Evolutionary conservation across 208 protist species (phyloP).

Genomic region (Crithidia expoeki): DNA sequence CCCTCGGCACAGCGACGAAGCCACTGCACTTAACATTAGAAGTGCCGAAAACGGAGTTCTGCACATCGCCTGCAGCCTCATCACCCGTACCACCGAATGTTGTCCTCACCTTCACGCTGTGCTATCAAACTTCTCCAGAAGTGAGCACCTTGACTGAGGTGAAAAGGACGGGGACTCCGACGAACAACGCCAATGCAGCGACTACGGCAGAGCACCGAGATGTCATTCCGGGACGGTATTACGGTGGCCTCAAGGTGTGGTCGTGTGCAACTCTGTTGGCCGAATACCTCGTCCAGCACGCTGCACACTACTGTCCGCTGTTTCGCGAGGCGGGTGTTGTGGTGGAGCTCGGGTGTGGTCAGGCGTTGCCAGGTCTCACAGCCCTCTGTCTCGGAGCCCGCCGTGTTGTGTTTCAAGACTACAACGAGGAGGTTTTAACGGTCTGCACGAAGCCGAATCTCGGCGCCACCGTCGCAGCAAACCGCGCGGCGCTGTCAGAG

Average conservation of each 20-base stretch:
- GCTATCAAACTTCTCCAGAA: constrained; percentile 57
- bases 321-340: constrained; percentile 32
- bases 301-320: constrained; percentile 26
- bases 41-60: neutral
- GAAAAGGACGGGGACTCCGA: neutral
- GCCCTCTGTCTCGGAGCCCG: constrained; percentile 67
- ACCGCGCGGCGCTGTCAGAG: neutral
- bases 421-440: constrained; percentile 85
- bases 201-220: constrained; percentile 49
- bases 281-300: constrained; percentile 58
- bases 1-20: neutral
- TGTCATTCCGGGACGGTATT: constrained; percentile 87
- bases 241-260: constrained; percentile 90
- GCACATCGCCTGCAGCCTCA: neutral
- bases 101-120: constrained; percentile 17
- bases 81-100: neutral
- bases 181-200: neutral
- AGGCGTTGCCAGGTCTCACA: constrained; percentile 70
- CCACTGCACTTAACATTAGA: constrained; percentile 21
- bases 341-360: constrained; percentile 83
- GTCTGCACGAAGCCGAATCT: constrained; percentile 82
- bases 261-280: constrained; percentile 78
- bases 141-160: constrained; percentile 40
- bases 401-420: constrained; percentile 78
- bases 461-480: constrained; percentile 45